Evolutionary conservation across 306 rosid genomes (phyloP).

Genomic region (Adenanthera pavonina): DNA sequence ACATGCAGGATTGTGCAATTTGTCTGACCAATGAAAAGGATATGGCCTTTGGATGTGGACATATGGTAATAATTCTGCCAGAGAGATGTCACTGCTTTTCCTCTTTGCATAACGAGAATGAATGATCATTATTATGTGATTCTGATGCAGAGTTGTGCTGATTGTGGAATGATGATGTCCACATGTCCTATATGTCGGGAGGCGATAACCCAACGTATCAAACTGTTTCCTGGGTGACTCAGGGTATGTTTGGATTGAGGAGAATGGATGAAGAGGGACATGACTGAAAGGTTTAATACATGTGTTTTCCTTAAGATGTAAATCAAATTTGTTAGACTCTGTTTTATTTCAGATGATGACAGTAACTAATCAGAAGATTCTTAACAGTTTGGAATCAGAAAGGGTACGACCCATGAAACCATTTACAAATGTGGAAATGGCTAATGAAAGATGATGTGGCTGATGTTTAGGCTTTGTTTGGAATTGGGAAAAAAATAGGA

Average conservation of each 20-base stretch:
- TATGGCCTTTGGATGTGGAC: constrained; percentile 36
- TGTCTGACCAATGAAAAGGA: constrained; percentile 26
- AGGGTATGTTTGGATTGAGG: background rate
- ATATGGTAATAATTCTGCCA: constrained; percentile 19
- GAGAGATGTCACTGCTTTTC: background rate
- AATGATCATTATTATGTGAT: background rate
- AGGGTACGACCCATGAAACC: no score
- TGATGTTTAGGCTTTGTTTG: no score
- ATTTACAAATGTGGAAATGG: background rate
- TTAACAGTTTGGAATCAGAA: no score
- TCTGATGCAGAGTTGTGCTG: constrained; percentile 28
- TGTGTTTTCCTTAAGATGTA: no score
- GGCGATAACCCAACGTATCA: background rate
- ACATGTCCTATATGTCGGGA: constrained; percentile 15
- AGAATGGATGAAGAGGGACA: background rate
- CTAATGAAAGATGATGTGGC: background rate
- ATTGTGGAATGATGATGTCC: constrained; percentile 11
- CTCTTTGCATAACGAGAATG: background rate
- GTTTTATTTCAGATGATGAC: no score
- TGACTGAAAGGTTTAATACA: no score
- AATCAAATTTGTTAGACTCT: no score
- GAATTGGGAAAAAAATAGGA: no score
- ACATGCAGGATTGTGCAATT: constrained; percentile 9
- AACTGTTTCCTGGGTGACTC: constrained; percentile 24
- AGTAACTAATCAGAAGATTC: no score